Evolutionary conservation across 176 grass and related monocot species (phyloP).

Genomic region (Zea mays): DNA sequence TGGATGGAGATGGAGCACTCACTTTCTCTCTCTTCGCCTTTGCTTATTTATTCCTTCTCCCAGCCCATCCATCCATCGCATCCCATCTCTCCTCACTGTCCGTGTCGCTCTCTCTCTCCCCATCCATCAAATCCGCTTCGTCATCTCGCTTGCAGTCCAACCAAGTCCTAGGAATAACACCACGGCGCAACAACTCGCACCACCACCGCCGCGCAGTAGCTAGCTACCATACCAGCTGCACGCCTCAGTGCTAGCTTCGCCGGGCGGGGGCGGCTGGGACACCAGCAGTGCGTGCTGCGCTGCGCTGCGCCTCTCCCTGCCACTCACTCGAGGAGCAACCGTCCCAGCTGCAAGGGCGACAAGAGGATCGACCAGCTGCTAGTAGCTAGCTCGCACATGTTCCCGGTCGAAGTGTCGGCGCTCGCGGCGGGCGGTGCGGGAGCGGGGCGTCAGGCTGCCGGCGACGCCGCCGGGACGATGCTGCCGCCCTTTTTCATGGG

Average conservation of each 20-base stretch:
- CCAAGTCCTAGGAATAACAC: slow-evolving; percentile 40
- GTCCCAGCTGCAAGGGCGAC: background rate
- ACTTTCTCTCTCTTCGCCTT: slow-evolving; percentile 21
- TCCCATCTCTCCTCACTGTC: background rate
- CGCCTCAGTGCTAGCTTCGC: background rate
- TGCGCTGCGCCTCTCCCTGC: background rate
- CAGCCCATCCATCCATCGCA: slow-evolving; percentile 16
- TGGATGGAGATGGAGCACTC: background rate
- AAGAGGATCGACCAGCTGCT: background rate
- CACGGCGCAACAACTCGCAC: slow-evolving; percentile 26
- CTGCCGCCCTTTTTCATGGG: slow-evolving; percentile 61
- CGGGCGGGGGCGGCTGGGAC: background rate
- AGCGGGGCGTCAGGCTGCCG: slow-evolving; percentile 21
- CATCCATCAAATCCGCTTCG: slow-evolving; percentile 20
- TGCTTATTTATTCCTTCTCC: slow-evolving; percentile 34
- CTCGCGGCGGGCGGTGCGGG: background rate
- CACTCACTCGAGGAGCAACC: background rate
- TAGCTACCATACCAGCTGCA: background rate
- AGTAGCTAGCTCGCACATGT: slow-evolving; percentile 14
- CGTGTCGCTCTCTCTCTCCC: background rate
- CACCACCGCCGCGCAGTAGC: background rate
- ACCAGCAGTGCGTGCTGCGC: background rate
- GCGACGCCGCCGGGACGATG: slow-evolving; percentile 34
- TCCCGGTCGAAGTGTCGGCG: slow-evolving; percentile 42
- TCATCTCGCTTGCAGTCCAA: slow-evolving; percentile 14